Evolutionary conservation across 1,284 basidiomycete species (phyloP).

Genomic region (Boletus albobrunnescens): DNA sequence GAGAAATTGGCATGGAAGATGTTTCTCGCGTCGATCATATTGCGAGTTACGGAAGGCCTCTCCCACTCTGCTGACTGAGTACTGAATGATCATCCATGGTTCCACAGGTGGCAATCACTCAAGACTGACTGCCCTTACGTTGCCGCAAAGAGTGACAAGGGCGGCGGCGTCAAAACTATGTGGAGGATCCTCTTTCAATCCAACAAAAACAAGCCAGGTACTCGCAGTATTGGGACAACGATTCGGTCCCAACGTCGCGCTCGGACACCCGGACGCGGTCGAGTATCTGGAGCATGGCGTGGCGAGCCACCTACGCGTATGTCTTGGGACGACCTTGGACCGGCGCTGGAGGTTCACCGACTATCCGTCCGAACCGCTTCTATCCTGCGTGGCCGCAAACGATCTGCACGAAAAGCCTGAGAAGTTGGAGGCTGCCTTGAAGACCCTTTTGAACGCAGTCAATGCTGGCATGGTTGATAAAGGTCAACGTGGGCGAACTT

Average conservation of each 20-base stretch:
- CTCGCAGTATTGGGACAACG: constrained; percentile 11
- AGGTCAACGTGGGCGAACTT: constrained; percentile 5
- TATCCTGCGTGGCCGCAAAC: constrained; percentile 8
- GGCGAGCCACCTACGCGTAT: constrained; percentile 6
- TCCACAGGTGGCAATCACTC: constrained; percentile 2
- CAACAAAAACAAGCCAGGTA: background rate
- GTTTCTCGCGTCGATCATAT: constrained; percentile 1
- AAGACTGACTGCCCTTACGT: background rate
- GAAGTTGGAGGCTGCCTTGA: background rate
- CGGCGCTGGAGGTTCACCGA: constrained; percentile 5
- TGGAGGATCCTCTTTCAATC: background rate
- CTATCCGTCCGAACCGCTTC: constrained; percentile 13
- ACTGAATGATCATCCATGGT: background rate
- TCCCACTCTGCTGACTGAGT: no score
- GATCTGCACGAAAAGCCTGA: background rate
- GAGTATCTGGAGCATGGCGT: constrained; percentile 3
- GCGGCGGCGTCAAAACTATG: constrained; percentile 1
- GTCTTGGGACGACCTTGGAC: constrained; percentile 5
- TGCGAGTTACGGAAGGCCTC: background rate
- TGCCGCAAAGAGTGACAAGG: background rate
- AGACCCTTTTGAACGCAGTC: background rate
- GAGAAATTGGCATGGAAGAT: background rate
- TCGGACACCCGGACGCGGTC: constrained; percentile 7
- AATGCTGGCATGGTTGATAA: constrained; percentile 13
- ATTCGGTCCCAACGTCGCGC: constrained; percentile 4